Evolutionary conservation across 2,329 filamentous ascomycete species (phyloP), one percentile per base, ranked within the genome.

Genomic region (Trichoderma polysporum): DNA sequence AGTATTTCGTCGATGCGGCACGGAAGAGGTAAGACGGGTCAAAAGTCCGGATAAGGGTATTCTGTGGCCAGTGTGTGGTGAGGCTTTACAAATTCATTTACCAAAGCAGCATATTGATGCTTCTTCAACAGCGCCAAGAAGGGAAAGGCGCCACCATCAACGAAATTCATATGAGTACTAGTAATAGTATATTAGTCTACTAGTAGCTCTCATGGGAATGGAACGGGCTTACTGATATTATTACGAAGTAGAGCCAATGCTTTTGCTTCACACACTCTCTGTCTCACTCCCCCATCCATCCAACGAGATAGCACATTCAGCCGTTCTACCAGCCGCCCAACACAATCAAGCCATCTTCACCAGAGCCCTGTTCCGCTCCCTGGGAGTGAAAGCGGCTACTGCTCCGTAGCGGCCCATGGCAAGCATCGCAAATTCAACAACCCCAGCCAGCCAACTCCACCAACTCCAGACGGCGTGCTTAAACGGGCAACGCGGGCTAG

Each of bases 391-490:
- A 33, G 58, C 41, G 19, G 19, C 22, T 22, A 60, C 37, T n/a
- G 15, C 58, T 61, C 27, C 58, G 31, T 61, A 22, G 25, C 39
- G 29, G 37, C 49, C 49, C 17, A 54, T 33, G 50, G 35, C 47
- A 19, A 63, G 35, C 58, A 50, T 61, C 45, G 33, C 41, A 9
- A 54, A 29, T 54, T 29, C 49, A 45, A 53, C 61, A 50, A 29
- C 22, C 53, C 41, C 53, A 31, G 53, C 10, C 31, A 37, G 33
- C 17, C n/a, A 39, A 15, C 37, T 47, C 56, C 56, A 45, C 53
- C 53, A 50, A 19, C 53, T 66, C 53, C 62, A 66, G 53, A 41
- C 54, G 52, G 61, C 39, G 62, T 22, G 41, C 60, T 45, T 45
- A 63, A 63, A 56, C 27, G 19, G 52, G 39, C 39, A 41, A 41